Evolutionary conservation across 768 basidiomycete species (phyloP), one percentile per base, ranked within the genome.

Genomic region (Auriscalpium vulgare): DNA sequence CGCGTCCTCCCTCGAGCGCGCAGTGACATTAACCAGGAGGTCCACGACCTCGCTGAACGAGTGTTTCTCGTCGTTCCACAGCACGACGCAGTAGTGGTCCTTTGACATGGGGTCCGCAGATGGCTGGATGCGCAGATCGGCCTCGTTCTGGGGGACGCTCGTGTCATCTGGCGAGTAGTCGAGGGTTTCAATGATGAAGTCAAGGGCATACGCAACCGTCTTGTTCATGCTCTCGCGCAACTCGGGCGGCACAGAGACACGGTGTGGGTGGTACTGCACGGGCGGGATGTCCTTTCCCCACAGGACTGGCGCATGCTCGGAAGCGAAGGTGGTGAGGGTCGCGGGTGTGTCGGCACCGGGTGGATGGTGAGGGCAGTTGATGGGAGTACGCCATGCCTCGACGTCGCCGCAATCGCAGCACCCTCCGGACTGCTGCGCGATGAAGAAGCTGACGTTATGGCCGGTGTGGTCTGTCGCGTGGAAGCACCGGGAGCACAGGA

Each of bases 61-160:
- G 69, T 97, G 97, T 63, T 95, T 95, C 69, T 99, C 97, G 69
- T 97, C 95, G 72, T 95, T 94, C 94, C 94, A 97, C 5, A 98
- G 71, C 29, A 95, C 76, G 56, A 97, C 78, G 46, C 87, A 85
- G 63, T 85, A 91, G 53, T 84, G 79, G 61, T 91, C 88, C 59
- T 84, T 85, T 74, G 80, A 78, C 78, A 87, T 82, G 10, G 88
- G 87, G 61, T 92, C 88, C 7, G 81, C 83, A 1, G 87, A 84
- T 9, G 86, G 82, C 64, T 91, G 86, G 11, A 84, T 70, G 10
- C 85, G 81, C 10, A 91, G 77, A 55, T 87, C 86, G 0, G 80
- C 80, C 65, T 89, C 87, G 56, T 78, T 80, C 0, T 71, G 61
- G 0, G 88, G 88, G 1, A 85, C 78, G n/a, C 71, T 67, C 0